Evolutionary conservation across 1,284 basidiomycete species (phyloP).

Genomic region (Melanopsichium pennsylvanicum): DNA sequence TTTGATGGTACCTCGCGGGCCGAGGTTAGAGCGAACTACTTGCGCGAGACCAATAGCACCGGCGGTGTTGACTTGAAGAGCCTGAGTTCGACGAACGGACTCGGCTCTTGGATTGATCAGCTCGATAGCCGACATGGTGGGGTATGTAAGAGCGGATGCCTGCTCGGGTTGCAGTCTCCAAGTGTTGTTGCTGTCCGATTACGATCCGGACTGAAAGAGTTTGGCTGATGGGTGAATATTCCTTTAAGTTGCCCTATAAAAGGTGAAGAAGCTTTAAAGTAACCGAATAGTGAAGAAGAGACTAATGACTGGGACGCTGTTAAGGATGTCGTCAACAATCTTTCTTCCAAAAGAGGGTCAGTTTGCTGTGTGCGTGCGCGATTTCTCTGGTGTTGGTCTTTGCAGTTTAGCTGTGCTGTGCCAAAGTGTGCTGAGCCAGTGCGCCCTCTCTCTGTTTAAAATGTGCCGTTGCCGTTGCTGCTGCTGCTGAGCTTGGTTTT

Average conservation of each 20-base stretch:
- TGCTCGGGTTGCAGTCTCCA: no score
- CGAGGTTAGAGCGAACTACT: constrained; percentile 96
- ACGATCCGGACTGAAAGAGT: no score
- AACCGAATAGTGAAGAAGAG: no score
- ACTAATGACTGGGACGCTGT: no score
- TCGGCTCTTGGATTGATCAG: constrained; percentile 73
- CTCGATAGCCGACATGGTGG: constrained; percentile 63
- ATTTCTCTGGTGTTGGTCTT: constrained; percentile 17
- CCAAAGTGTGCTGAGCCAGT: no score
- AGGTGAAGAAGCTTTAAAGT: no score
- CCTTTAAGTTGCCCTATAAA: no score
- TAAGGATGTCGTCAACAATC: no score
- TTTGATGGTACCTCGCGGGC: constrained; percentile 81
- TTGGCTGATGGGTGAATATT: no score
- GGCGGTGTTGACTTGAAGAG: constrained; percentile 81
- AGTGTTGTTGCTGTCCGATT: background rate
- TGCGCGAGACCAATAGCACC: constrained; percentile 97
- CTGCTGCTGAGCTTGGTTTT: background rate
- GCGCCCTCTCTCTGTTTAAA: no score
- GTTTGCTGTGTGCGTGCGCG: constrained; percentile 4
- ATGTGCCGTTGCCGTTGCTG: background rate
- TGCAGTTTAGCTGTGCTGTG: no score
- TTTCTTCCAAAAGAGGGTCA: no score
- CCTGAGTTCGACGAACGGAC: constrained; percentile 88
- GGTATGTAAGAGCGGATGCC: background rate